These are phyloP conservation scores for Sclerotinia spermophila DNA, from an alignment of 2,329 filamentous ascomycete genomes.

Conservation along the genomic window DNA sequence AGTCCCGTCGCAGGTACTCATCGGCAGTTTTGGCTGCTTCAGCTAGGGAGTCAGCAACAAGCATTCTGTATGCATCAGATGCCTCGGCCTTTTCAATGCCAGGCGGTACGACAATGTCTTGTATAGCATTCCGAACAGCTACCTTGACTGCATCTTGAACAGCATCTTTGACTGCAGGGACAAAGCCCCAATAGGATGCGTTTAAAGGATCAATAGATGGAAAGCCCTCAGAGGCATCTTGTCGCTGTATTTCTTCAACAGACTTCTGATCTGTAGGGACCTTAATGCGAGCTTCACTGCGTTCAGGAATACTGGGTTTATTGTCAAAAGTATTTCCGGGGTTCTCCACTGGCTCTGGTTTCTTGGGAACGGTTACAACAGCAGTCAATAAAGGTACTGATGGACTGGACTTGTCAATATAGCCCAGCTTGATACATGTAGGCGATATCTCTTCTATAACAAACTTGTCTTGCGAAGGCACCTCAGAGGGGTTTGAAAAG, in stretches of 20 bases:
- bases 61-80: conserved; percentile 28
- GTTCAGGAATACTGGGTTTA: conserved; percentile 13
- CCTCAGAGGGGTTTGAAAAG: too few relatives aligned
- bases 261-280: conserved; percentile 6
- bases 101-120: conserved; percentile 26
- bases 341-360: neutral
- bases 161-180: conserved; percentile 30
- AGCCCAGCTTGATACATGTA: conserved; percentile 15
- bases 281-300: conserved; percentile 8
- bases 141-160: conserved; percentile 32
- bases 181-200: conserved; percentile 34
- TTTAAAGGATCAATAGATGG: conserved; percentile 22
- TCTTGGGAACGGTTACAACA: conserved; percentile 16
- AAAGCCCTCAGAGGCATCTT: conserved; percentile 1
- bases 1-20: conserved; percentile 27
- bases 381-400: conserved; percentile 15
- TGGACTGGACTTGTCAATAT: conserved; percentile 14
- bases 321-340: neutral
- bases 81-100: conserved; percentile 24
- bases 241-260: conserved; percentile 16
- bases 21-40: conserved; percentile 30
- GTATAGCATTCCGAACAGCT: conserved; percentile 32
- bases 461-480: neutral
- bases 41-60: conserved; percentile 29
- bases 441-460: conserved; percentile 18